Evolutionary conservation across 768 basidiomycete species (phyloP).

Genomic region (Tubosaeta brunneosetosa): DNA sequence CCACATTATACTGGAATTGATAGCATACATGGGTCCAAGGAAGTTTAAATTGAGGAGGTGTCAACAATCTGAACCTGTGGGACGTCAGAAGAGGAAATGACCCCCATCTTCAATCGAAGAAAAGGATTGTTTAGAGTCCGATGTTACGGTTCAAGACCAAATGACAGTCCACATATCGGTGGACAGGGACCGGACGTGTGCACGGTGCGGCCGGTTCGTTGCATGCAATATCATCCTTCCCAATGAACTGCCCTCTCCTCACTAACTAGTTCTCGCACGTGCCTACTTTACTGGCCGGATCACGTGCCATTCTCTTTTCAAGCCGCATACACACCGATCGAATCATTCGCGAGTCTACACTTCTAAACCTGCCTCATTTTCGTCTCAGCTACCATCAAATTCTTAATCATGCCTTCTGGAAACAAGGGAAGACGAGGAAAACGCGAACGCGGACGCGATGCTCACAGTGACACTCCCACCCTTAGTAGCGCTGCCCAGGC

Average conservation of each 20-base stretch:
- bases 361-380: background rate
- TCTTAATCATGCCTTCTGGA: background rate
- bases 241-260: background rate
- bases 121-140: background rate
- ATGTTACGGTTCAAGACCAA: background rate
- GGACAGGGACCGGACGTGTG: background rate
- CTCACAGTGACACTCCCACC: background rate
- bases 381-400: background rate
- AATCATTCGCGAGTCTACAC: background rate
- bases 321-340: background rate
- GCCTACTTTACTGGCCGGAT: background rate
- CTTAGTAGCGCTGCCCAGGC: constrained; percentile 1
- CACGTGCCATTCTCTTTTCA: background rate
- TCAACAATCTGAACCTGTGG: no score
- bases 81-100: no score
- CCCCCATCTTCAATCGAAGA: background rate
- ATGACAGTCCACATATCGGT: background rate
- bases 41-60: no score
- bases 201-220: background rate
- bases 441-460: constrained; percentile 19
- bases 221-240: background rate
- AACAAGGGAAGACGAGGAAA: constrained; percentile 12
- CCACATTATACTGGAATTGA: no score
- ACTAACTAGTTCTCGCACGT: background rate
- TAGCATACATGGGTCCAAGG: no score